phyloP scores from a whole-genome alignment of 768 basidiomycete genomes.

The Boletus reticuloceps region DNA sequence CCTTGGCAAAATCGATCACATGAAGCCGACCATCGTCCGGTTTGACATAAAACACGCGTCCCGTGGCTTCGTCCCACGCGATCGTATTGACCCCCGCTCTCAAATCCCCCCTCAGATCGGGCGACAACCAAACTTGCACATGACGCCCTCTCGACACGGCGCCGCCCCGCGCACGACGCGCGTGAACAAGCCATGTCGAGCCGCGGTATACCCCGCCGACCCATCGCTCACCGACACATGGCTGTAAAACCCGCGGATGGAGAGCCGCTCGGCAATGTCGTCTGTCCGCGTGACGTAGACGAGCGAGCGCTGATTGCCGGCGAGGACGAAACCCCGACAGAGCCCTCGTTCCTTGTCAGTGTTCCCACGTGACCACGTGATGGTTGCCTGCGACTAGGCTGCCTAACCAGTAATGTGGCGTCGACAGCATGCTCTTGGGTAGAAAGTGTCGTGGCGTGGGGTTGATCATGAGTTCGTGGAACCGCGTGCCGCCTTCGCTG shows the following conservation, averaged over 20 bases:
- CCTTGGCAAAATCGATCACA: slow-evolving; percentile 48
- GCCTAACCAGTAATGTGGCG: slow-evolving; percentile 29
- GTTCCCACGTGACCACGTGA: slow-evolving; percentile 28
- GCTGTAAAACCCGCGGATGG: slow-evolving; percentile 32
- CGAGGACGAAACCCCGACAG: slow-evolving; percentile 31
- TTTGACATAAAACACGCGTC: slow-evolving; percentile 53
- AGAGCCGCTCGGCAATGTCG: slow-evolving; percentile 25
- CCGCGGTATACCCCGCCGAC: slow-evolving; percentile 19
- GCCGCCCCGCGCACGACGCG: slow-evolving; percentile 20
- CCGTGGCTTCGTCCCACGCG: slow-evolving; percentile 65
- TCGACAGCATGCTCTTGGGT: slow-evolving; percentile 22
- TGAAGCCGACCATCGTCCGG: slow-evolving; percentile 39
- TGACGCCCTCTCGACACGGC: slow-evolving; percentile 14
- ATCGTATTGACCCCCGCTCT: slow-evolving; percentile 44
- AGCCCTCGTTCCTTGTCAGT: slow-evolving; percentile 17
- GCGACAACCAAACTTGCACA: slow-evolving; percentile 26
- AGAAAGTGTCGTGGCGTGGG: slow-evolving; percentile 23
- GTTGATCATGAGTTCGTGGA: slow-evolving; percentile 29
- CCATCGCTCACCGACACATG: slow-evolving; percentile 37
- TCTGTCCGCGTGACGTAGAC: slow-evolving; percentile 28
- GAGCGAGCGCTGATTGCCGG: slow-evolving; percentile 32
- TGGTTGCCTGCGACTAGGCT: slow-evolving; percentile 24
- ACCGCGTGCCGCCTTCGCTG: slow-evolving; percentile 25
- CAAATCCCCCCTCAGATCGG: slow-evolving; percentile 17
- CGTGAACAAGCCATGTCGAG: slow-evolving; percentile 19